Percentiles rank a stretch among this genome's conserved stretches.
phyloP scores from a whole-genome alignment of 2,329 filamentous ascomycete species.

The Raffaelea ambrosiae region DNA sequence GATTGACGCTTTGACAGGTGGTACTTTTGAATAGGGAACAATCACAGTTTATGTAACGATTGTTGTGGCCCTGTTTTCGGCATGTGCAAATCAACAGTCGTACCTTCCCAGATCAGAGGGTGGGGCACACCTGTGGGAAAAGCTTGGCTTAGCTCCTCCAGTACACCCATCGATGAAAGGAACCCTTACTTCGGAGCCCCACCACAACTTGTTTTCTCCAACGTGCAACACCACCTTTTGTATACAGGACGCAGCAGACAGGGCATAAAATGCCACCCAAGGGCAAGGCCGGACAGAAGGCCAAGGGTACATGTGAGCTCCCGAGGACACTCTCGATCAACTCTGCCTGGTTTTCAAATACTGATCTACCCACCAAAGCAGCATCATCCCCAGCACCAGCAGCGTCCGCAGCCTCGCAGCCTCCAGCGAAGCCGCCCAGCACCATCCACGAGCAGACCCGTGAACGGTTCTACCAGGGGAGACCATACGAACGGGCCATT shows the following conservation, averaged over 20 bases:
- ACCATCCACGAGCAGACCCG: slow-evolving; percentile 41
- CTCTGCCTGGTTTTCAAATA: not conserved
- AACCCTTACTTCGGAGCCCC: no score
- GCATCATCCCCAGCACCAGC: slow-evolving; percentile 3
- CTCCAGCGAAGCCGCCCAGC: slow-evolving; percentile 24
- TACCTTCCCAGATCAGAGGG: no score
- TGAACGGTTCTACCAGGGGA: slow-evolving; percentile 39
- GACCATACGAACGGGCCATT: slow-evolving; percentile 37
- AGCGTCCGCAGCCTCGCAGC: slow-evolving; percentile 8
- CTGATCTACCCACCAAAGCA: no score
- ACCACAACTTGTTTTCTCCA: not conserved
- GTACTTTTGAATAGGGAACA: no score
- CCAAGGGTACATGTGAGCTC: slow-evolving; percentile 21
- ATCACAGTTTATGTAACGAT: no score
- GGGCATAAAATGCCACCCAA: slow-evolving; percentile 23
- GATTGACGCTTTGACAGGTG: no score
- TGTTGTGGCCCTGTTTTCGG: no score
- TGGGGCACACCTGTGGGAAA: no score
- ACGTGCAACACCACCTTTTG: not conserved
- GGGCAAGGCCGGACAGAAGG: slow-evolving; percentile 18
- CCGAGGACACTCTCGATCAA: no score
- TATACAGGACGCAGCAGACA: not conserved
- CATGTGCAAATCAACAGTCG: no score
- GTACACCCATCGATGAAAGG: no score
- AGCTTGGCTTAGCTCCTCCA: no score